Evolutionary conservation across 371 early-diverging fungal species (phyloP), one percentile per base, ranked within the genome.

Genomic region (Mucor circinelloides): DNA sequence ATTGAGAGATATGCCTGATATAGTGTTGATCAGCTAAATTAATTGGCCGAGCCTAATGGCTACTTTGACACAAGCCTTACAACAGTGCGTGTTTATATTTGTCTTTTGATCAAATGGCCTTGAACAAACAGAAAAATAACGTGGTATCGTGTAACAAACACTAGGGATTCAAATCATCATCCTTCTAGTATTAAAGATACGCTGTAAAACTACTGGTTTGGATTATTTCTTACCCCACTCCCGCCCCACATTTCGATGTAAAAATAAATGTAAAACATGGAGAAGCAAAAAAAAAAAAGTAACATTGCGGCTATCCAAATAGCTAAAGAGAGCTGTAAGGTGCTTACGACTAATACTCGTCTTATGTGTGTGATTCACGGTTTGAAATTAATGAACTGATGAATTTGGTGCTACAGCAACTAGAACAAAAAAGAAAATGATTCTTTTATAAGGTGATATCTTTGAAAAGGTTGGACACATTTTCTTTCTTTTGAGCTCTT

Each of bases 161-260:
- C 54, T 50, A 50, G 40, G 40, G 5, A 40, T 40, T 40, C 40
- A 31, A 63, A 15, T 27, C 52, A 46, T 46, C 52, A 52, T 31
- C 32, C n/a, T 56, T n/a, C 10, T 31, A 50, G 21, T 28, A 9
- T 60, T 23, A 30, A 27, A 34, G 36, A 31, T 27, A 40, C 58
- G 58, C 64, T 63, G 64, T 17, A 55, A 63, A 28, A 54, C 38
- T 15, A 63, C 64, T 63, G 64, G 64, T 55, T 55, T 58, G 58
- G 58, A 58, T 58, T 52, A 52, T 52, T 52, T 9, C 52, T 52
- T 52, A 40, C 52, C 52, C 52, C 52, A 52, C 27, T 52, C 27
- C 27, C 27, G 52, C 52, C 52, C 52, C 52, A 52, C 52, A 52
- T 52, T 27, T 52, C 5, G n/a, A 2, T 40, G 13, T 40, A 40